Evolutionary conservation across 1,284 basidiomycete genomes (phyloP), one percentile per base, ranked within the genome.

Genomic region (Volvariella surrecta): DNA sequence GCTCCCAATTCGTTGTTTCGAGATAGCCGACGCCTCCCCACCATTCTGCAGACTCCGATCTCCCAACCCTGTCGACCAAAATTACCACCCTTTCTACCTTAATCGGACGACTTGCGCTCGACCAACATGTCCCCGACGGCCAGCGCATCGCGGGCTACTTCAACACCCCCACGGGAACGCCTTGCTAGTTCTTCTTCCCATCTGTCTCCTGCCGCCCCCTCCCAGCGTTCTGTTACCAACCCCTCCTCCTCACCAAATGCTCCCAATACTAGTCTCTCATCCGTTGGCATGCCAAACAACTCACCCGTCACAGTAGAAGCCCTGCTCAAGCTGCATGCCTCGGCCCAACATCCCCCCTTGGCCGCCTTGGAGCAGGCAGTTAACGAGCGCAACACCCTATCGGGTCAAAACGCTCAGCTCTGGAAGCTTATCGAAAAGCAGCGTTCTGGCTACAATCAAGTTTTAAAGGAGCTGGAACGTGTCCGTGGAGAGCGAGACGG

Each of bases 391-490:
- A 92, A 92, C 58, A 62, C 66, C 30, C 72, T 92, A 42, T 80
- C 82, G 30, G 63, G 76, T 7, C 90, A 94, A 66, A 94, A 94
- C 60, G 68, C 81, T 4, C 89, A 92, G 62, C 74, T 93, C 21
- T 93, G 90, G 90, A 92, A 91, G 61, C 73, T 93, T 48, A 83
- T 94, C 58, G 90, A 93, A 71, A 91, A 90, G 60, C 87, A 91
- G 54, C 72, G 82, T 42, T 61, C 73, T 30, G 81, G 75, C 4
- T 85, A 87, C 55, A 77, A 72, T 48, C 76, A 84, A 47, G 74
- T 84, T 43, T 66, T 85, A 58, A 86, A 83, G 63, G 85, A 89
- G 50, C 67, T 88, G 35, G 89, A 92, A 50, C 76, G 90, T 37
- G 74, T 93, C 43, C 73, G 89, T 13, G 67, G 68, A 16, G 89